phyloP scores from a whole-genome alignment of 495 filamentous ascomycete species.

The Rusavskia elegans region DNA sequence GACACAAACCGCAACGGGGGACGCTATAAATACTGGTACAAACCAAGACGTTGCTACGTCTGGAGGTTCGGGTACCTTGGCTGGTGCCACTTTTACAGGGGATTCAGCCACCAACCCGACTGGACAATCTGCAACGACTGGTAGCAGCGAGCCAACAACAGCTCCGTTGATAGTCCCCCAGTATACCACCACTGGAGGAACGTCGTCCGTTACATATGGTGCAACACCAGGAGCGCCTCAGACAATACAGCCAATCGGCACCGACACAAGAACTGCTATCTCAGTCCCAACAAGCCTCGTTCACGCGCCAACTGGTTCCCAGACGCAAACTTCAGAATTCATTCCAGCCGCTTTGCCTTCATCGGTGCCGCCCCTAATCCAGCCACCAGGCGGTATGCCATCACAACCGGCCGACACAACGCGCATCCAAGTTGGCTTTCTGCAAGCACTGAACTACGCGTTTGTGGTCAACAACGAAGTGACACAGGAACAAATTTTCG shows the following conservation, averaged over 20 bases:
- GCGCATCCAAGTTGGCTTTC: slow-evolving; percentile 75
- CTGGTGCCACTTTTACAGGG: no score
- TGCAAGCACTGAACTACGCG: slow-evolving; percentile 59
- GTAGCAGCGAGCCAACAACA: no score
- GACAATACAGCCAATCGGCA: slow-evolving; percentile 5
- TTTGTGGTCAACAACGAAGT: slow-evolving; percentile 57
- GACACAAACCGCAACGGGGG: neutral
- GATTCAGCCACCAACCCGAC: slow-evolving; percentile 6
- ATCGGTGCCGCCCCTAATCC: slow-evolving; percentile 56
- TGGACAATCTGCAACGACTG: no score
- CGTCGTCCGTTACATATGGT: slow-evolving; percentile 11
- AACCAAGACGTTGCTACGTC: no score
- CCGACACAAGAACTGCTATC: slow-evolving; percentile 9
- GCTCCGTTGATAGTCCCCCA: slow-evolving; percentile 9
- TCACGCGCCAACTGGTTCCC: slow-evolving; percentile 1
- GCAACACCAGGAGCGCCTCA: slow-evolving; percentile 9
- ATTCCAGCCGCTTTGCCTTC: slow-evolving; percentile 38
- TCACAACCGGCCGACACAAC: slow-evolving; percentile 42
- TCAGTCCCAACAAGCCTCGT: slow-evolving; percentile 10
- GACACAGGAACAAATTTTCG: slow-evolving; percentile 76
- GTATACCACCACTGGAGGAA: slow-evolving; percentile 23
- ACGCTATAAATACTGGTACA: neutral
- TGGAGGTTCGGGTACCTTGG: no score
- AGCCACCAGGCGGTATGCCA: slow-evolving; percentile 40
- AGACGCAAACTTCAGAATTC: neutral